Evolutionary conservation across 345 rosid species (phyloP).

Genomic region (Anacardium occidentale): DNA sequence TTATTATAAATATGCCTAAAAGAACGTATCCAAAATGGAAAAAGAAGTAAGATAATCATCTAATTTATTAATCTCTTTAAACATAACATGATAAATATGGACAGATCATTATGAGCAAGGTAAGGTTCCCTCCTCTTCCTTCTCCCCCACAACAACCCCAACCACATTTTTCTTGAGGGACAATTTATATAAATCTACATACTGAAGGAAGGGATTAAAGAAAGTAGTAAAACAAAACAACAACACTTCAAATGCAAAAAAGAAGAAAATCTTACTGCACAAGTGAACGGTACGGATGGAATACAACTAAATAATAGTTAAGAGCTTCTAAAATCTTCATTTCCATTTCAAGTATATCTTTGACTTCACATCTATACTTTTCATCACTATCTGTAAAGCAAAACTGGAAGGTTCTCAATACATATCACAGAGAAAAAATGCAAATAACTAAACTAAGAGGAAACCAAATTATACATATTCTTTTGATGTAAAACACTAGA

Average conservation of each 20-base stretch:
- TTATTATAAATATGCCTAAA: too few species aligned
- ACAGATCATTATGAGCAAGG: too few species aligned
- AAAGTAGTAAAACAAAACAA: constrained; percentile 11
- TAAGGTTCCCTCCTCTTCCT: too few species aligned
- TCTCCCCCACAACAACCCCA: neutral
- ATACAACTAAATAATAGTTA: constrained; percentile 86
- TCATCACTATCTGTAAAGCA: constrained; percentile 70
- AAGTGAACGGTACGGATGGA: constrained; percentile 87
- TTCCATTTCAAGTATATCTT: constrained; percentile 96
- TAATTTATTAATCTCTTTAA: too few species aligned
- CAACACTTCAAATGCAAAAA: neutral
- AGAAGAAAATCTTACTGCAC: constrained; percentile 54
- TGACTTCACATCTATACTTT: constrained; percentile 71
- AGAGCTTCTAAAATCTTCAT: constrained; percentile 96
- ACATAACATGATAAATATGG: too few species aligned
- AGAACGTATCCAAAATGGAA: too few species aligned
- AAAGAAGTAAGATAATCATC: too few species aligned
- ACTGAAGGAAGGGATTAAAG: neutral
- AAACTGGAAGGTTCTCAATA: constrained; percentile 26
- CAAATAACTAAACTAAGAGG: constrained; percentile 2
- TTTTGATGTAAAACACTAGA: constrained; percentile 67
- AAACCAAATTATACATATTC: constrained; percentile 47
- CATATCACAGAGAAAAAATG: constrained; percentile 13
- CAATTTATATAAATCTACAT: neutral
- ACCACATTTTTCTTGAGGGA: neutral